Evolutionary conservation across 176 grass and related monocot species (phyloP), one percentile per base, ranked within the genome.

Genomic region (Triticum monococcum): DNA sequence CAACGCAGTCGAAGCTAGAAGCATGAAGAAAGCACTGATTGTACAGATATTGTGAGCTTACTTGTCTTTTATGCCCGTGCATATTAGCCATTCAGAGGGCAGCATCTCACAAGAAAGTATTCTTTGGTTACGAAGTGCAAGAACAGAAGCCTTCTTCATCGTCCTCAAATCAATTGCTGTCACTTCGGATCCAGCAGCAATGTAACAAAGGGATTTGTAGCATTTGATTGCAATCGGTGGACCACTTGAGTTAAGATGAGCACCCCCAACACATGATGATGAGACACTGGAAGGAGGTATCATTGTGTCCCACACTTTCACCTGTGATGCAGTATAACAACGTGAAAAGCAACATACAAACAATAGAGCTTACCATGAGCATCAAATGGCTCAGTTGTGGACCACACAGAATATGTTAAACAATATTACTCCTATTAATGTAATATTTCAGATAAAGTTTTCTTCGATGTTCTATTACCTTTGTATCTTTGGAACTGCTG

Each of bases 401-500:
- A 77, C 9, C 9, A 7, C n/a, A 23, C 9, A 74, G 9, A 57
- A 75, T 31, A 31, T 18, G 80, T 75, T 12, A 23, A 80, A 13
- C 9, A 60, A 14, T 12, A 41, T 20, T 20, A 66, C 59, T 68
- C 60, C 57, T 33, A 9, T 62, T 67, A 62, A 14, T 81, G 14
- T 16, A 37, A 40, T 36, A 68, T 35, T 24, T 68, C 37, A 81
- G 36, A 52, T 12, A 61, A 62, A 79, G 5, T 50, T 69, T 52
- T 76, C 30, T 31, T 5, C 67, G 1, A 37, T 54, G n/a, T 26
- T 25, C 12, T 4, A 43, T 84, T 94, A 98, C 96, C 91, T 90
- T 98, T 52, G 90, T 92, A 85, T 98, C 93, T 92, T 91, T 95
- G 74, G 96, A 98, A 67, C 91, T 76, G 90, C 96, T 98, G 65